Conservation (phyloP, 495 filamentous ascomycete species). For the Umbilicaria muhlenbergii region DNA sequence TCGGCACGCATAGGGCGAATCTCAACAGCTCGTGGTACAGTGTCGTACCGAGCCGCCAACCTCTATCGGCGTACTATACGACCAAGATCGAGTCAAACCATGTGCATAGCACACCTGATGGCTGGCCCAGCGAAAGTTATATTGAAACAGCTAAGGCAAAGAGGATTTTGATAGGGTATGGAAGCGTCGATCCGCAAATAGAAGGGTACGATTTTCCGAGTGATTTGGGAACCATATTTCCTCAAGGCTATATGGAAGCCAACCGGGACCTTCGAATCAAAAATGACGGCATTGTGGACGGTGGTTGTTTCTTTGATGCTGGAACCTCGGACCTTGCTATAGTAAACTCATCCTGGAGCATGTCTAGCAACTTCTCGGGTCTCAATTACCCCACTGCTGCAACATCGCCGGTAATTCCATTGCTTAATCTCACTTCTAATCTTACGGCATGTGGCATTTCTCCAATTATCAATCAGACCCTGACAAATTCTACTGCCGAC, state of each 20-base stretch:
- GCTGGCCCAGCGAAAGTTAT: conserved; percentile 45
- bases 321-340: conserved; percentile 20
- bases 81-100: conserved; percentile 20
- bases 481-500: conserved; percentile 36
- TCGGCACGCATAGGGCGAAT: conserved; percentile 32
- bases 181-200: conserved; percentile 40
- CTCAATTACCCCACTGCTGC: conserved; percentile 9
- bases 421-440: conserved; percentile 21
- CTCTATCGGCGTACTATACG: conserved; percentile 36
- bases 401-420: conserved; percentile 12
- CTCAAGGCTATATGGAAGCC: not conserved
- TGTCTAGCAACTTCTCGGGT: conserved; percentile 15
- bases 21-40: conserved; percentile 44
- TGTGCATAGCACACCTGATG: conserved; percentile 37
- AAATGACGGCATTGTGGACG: conserved; percentile 23
- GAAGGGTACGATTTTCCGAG: conserved; percentile 27
- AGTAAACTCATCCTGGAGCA: conserved; percentile 44
- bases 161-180: conserved; percentile 37
- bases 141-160: conserved; percentile 33
- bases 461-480: conserved; percentile 36
- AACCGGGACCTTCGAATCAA: not conserved
- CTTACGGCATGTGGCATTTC: conserved; percentile 43
- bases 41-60: conserved; percentile 25
- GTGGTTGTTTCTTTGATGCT: conserved; percentile 35
- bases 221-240: not conserved